Base-by-base conservation (phyloP, 345 rosid genomes). In the Citrus medica region DNA sequence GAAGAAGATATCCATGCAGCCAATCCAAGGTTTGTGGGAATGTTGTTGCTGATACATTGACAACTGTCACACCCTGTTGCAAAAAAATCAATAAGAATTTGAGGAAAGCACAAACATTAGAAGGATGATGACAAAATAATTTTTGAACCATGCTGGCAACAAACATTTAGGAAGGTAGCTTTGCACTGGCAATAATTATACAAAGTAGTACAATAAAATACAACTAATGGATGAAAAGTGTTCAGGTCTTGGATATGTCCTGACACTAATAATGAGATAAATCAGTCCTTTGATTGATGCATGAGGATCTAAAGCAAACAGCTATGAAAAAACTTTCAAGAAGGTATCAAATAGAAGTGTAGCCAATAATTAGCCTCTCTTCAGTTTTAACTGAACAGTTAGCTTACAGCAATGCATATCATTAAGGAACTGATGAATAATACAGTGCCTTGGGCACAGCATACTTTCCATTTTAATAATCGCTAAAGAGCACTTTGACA, bases 1-100 rank as follows among this genome's bases (percentile, higher is more conserved):
- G 97, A 83, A 96, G 97, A 85, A 94, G 94, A 89, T 92, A 84
- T 77, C 89, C 88, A 56, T 94, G 98, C 83, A 94, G 89, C 85
- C 88, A 86, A 82, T 94, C 98, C 71, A 94, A 78, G 28, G 97
- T 92, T 83, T 92, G 97, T 1, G 98, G 94, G 85, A 94, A 93
- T 56, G 97, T 90, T 65, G 94, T 94, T 56, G 97, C 97, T 1
- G 98, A 89, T 88, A 94, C 82, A 78, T 89, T 91, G 72, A 87
- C 96, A 62, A 91, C 93, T 3, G 87, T 86, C 76, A 91, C 85
- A 77, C 97, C 97, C 96, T 89, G 86, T 37, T 81, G 69, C 71
- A 76, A 48, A 61, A 76, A 38, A 67, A 53, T 38, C 38, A 71
- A 35, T 61, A 69, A 72, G 37, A 69, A 73, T 7, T 12, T 12